phyloP scores from a whole-genome alignment of 257 asterid genomes.

The Fraxinus americana region DNA sequence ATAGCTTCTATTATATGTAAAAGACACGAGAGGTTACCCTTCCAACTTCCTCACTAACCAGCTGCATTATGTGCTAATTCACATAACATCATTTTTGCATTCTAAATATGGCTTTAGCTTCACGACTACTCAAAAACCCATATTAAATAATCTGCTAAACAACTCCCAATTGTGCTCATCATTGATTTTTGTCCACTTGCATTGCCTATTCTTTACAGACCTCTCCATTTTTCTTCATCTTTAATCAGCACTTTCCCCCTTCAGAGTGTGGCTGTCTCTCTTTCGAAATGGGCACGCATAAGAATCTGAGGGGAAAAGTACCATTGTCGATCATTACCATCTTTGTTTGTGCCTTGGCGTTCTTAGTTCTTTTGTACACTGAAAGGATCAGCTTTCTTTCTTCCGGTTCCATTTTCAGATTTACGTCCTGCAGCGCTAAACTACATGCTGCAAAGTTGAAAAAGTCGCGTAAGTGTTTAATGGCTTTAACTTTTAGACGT shows the following conservation, averaged over 20 bases:
- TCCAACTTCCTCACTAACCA: conserved; percentile 22
- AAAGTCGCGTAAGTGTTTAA: conserved; percentile 30
- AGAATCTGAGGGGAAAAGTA: conserved; percentile 43
- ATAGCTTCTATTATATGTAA: conserved; percentile 1
- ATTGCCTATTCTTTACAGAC: conserved; percentile 4
- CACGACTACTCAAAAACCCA: conserved; percentile 64
- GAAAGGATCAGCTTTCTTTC: conserved; percentile 55
- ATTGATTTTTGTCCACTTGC: conserved; percentile 29
- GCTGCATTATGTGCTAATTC: conserved; percentile 19
- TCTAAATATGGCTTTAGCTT: conserved; percentile 56
- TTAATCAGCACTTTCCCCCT: conserved; percentile 11
- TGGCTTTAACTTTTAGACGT: background rate
- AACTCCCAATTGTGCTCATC: conserved; percentile 31
- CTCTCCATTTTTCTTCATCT: background rate
- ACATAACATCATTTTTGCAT: conserved; percentile 1
- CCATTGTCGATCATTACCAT: conserved; percentile 54
- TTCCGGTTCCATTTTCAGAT: conserved; percentile 45
- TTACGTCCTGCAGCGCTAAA: conserved; percentile 52
- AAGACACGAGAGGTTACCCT: conserved; percentile 20
- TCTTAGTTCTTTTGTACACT: conserved; percentile 56
- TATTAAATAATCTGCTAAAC: conserved; percentile 31
- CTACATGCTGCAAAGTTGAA: conserved; percentile 37
- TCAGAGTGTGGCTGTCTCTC: background rate
- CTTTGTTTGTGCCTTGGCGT: conserved; percentile 47
- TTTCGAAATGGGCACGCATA: conserved; percentile 51